Conservation (phyloP, 352 stramenopile genomes). For the Phytophthora sojae region DNA sequence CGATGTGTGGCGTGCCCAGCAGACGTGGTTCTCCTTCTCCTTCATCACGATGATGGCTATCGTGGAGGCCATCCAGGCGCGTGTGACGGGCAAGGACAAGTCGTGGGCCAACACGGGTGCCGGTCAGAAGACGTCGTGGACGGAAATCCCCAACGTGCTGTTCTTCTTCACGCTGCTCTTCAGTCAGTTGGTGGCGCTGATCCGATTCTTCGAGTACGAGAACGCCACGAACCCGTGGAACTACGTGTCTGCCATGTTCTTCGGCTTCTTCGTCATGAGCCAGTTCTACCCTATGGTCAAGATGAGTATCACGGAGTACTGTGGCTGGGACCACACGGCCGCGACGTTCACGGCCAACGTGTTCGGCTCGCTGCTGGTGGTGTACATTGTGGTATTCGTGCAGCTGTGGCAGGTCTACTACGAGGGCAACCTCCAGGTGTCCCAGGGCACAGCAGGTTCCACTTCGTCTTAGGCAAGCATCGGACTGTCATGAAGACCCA, state of each 20-base stretch:
- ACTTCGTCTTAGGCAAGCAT: conserved; percentile 35
- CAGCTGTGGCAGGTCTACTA: conserved; percentile 91
- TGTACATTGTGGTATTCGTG: conserved; percentile 89
- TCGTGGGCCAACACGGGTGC: conserved; percentile 91
- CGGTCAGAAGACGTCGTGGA: conserved; percentile 90
- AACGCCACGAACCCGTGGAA: conserved; percentile 91
- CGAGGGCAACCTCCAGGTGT: conserved; percentile 69
- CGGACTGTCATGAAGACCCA: conserved; percentile 28
- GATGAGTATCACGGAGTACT: conserved; percentile 93
- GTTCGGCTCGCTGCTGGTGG: conserved; percentile 82
- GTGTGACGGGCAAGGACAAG: conserved; percentile 85
- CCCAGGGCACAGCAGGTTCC: conserved; percentile 50
- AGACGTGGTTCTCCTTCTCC: conserved; percentile 92
- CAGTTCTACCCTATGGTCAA: conserved; percentile 92
- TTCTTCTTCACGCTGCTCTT: conserved; percentile 89
- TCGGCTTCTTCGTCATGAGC: conserved; percentile 88
- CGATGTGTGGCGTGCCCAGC: conserved; percentile 89
- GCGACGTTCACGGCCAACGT: conserved; percentile 88
- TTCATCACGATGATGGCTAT: conserved; percentile 92
- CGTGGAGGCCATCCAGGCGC: conserved; percentile 77
- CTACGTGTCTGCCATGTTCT: conserved; percentile 90
- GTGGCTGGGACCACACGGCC: conserved; percentile 87
- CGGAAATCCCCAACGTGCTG: conserved; percentile 90
- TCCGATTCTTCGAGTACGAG: conserved; percentile 91
- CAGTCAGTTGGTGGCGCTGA: conserved; percentile 75